Conservation (phyloP, 1,284 basidiomycete genomes). For the Pterulicium gracile region DNA sequence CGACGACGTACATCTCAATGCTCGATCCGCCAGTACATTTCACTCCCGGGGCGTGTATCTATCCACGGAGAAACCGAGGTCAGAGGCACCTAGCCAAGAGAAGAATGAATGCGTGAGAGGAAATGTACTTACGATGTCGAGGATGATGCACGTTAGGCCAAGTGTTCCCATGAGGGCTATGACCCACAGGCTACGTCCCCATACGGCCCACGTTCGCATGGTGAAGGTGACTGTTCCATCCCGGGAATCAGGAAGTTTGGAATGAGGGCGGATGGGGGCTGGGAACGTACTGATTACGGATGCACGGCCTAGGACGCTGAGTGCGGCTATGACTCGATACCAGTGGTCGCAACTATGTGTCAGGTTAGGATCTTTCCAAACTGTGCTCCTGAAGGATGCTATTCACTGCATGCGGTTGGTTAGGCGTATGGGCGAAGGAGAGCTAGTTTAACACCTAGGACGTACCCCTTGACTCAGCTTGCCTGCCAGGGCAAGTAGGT, state of each 20-base stretch:
- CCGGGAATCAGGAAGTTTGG: background rate
- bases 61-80: background rate
- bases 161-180: conserved; percentile 16
- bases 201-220: conserved; percentile 22
- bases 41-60: background rate
- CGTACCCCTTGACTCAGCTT: conserved; percentile 15
- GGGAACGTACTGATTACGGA: conserved; percentile 20
- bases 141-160: conserved; percentile 17
- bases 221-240: conserved; percentile 19
- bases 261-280: background rate
- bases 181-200: conserved; percentile 15
- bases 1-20: background rate
- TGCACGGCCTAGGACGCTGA: conserved; percentile 22
- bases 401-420: background rate
- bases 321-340: conserved; percentile 19
- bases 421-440: background rate
- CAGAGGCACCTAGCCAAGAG: too few species aligned
- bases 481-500: conserved; percentile 17
- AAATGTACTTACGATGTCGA: conserved; percentile 19
- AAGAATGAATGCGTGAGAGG: conserved; percentile 11
- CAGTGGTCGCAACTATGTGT: conserved; percentile 19
- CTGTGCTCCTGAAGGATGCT: background rate
- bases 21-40: background rate
- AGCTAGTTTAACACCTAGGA: background rate
- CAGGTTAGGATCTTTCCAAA: background rate